Percentiles rank a stretch among this genome's conserved stretches.
phyloP scores from a whole-genome alignment of 2,329 filamentous ascomycete species.

The Nothophaeocryptopus gaeumannii region DNA sequence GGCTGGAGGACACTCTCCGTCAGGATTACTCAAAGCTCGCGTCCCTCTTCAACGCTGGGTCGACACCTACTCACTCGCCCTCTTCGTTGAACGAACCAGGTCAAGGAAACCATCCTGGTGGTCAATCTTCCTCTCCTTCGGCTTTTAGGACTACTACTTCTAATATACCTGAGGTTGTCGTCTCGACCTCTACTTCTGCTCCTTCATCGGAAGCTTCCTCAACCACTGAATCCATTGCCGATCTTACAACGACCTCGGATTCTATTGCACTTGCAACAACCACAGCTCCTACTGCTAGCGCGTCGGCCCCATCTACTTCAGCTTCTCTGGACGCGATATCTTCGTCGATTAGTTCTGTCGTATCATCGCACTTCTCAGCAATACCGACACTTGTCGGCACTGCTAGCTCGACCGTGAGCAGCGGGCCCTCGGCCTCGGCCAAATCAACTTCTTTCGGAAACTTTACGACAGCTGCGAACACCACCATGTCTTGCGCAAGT shows the following conservation, averaged over 20 bases:
- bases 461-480: constrained; percentile 1
- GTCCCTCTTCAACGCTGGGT: constrained; percentile 15
- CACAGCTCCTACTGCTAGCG: background rate
- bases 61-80: constrained; percentile 10
- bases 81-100: constrained; percentile 8
- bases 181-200: constrained; percentile 4
- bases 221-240: background rate
- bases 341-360: background rate
- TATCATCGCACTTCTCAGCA: background rate
- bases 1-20: constrained; percentile 20
- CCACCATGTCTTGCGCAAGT: constrained; percentile 19
- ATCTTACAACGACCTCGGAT: background rate
- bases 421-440: constrained; percentile 2
- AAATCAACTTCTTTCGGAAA: constrained; percentile 3
- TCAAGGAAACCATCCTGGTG: background rate
- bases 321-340: background rate
- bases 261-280: background rate
- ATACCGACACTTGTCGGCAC: background rate
- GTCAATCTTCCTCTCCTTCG: background rate
- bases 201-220: background rate
- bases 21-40: constrained; percentile 16
- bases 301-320: background rate
- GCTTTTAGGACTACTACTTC: constrained; percentile 14
- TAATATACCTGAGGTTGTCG: constrained; percentile 12
- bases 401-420: background rate